Evolutionary conservation across 768 basidiomycete species (phyloP).

Genomic region (Astraeus odoratus): DNA sequence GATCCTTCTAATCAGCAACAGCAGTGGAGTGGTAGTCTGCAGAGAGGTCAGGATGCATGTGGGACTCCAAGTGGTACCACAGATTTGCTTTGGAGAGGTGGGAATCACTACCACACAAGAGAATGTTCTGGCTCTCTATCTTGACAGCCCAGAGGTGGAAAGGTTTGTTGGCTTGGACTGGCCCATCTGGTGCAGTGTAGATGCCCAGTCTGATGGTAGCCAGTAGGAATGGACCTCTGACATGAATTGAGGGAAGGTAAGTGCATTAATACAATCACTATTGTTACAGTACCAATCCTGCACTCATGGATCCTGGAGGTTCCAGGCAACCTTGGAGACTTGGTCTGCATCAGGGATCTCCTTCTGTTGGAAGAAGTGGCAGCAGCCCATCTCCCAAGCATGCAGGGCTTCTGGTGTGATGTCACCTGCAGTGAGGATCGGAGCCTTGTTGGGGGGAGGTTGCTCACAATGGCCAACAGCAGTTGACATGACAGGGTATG

Average conservation of each 20-base stretch:
- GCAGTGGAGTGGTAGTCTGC: not conserved
- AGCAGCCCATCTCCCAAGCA: slow-evolving; percentile 3
- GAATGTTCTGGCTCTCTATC: not conserved
- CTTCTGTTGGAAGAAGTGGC: not conserved
- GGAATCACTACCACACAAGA: not conserved
- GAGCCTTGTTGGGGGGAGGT: not conserved
- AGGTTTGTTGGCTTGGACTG: not conserved
- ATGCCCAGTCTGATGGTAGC: slow-evolving; percentile 3
- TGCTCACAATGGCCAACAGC: not conserved
- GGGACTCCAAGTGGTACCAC: not conserved
- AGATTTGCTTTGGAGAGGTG: not conserved
- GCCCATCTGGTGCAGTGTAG: not conserved
- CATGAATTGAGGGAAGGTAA: slow-evolving; percentile 4
- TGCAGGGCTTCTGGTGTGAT: slow-evolving; percentile 1
- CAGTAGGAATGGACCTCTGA: not conserved
- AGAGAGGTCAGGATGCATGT: not conserved
- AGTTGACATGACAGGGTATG: not conserved
- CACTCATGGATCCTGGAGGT: not conserved
- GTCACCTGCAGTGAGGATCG: slow-evolving; percentile 1
- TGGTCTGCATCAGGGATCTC: not conserved
- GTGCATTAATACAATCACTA: not conserved
- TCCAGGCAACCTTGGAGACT: slow-evolving; percentile 4
- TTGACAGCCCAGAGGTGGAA: not conserved
- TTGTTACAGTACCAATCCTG: slow-evolving; percentile 8
- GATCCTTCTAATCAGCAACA: not conserved